Evolutionary conservation across 495 filamentous ascomycete genomes (phyloP).

Genomic region (Lophiostoma macrostomum): DNA sequence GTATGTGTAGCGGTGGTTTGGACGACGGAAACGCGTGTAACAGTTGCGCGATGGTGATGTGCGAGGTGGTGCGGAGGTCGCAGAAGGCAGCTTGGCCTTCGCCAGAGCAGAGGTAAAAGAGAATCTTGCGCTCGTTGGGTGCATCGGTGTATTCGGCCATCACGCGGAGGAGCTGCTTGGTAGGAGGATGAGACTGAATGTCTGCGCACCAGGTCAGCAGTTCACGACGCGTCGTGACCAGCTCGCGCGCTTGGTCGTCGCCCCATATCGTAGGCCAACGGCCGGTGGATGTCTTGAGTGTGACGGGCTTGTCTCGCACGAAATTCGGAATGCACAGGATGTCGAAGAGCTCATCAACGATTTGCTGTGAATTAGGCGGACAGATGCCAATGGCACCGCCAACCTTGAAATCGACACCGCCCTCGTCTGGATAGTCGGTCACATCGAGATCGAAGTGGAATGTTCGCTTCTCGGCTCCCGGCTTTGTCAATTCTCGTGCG

Average conservation of each 20-base stretch:
- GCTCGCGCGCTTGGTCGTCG: constrained; percentile 75
- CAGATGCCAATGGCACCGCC: constrained; percentile 92
- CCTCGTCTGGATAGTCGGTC: constrained; percentile 86
- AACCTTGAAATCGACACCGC: constrained; percentile 88
- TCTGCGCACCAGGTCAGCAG: constrained; percentile 93
- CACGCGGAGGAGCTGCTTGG: constrained; percentile 79
- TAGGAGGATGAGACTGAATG: constrained; percentile 87
- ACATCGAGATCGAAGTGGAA: constrained; percentile 97
- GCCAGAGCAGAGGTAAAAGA: constrained; percentile 79
- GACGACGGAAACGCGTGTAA: constrained; percentile 89
- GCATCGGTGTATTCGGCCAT: constrained; percentile 82
- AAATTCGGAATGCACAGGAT: constrained; percentile 70
- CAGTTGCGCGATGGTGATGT: constrained; percentile 79
- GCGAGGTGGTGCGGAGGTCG: constrained; percentile 85
- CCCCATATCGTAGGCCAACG: constrained; percentile 99
- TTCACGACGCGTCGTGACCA: constrained; percentile 85
- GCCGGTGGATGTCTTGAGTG: constrained; percentile 72
- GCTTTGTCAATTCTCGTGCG: constrained; percentile 79
- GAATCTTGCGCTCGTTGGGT: constrained; percentile 78
- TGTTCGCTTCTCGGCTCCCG: constrained; percentile 93
- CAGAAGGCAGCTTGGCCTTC: constrained; percentile 93
- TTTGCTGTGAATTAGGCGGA: constrained; percentile 73
- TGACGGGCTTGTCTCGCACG: constrained; percentile 75
- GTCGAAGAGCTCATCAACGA: constrained; percentile 82
- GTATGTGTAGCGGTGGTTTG: constrained; percentile 75